These are phyloP conservation scores for Hippophae gyantsensis DNA, from an alignment of 306 rosid species.

Conservation along the genomic window DNA sequence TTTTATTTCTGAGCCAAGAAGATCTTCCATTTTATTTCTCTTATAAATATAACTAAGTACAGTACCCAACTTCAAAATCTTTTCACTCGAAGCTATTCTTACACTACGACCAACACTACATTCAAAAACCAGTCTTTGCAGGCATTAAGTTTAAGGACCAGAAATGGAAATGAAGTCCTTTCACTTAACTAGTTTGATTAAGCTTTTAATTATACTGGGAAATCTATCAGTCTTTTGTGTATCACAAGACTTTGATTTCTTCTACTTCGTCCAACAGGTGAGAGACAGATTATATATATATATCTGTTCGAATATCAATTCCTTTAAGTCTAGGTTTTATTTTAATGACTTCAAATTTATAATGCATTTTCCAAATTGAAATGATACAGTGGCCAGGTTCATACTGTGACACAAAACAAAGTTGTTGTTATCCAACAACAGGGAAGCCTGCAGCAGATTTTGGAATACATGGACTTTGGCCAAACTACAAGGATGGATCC, in stretches of 20 bases:
- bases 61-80: too few relatives aligned
- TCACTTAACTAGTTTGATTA: slow-evolving; percentile 17
- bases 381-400: slow-evolving; percentile 67
- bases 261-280: slow-evolving; percentile 83
- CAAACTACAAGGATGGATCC: slow-evolving; percentile 55
- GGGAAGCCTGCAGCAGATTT: slow-evolving; percentile 72
- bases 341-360: background rate
- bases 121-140: slow-evolving; percentile 2
- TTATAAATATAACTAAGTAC: slow-evolving; percentile 22
- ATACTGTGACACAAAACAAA: slow-evolving; percentile 55
- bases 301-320: background rate
- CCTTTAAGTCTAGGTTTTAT: too few relatives aligned
- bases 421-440: slow-evolving; percentile 59
- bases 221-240: slow-evolving; percentile 34
- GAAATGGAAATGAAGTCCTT: slow-evolving; percentile 20
- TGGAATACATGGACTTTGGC: slow-evolving; percentile 72
- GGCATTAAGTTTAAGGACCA: background rate
- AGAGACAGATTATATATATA: background rate
- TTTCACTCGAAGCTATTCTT: background rate
- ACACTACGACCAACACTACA: background rate
- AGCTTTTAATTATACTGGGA: slow-evolving; percentile 34
- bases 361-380: background rate
- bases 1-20: too few relatives aligned
- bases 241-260: slow-evolving; percentile 63
- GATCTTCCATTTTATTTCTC: slow-evolving; percentile 3